These are phyloP conservation scores for Hippophae tibetana DNA, from an alignment of 306 rosid species.

Conservation along the genomic window DNA sequence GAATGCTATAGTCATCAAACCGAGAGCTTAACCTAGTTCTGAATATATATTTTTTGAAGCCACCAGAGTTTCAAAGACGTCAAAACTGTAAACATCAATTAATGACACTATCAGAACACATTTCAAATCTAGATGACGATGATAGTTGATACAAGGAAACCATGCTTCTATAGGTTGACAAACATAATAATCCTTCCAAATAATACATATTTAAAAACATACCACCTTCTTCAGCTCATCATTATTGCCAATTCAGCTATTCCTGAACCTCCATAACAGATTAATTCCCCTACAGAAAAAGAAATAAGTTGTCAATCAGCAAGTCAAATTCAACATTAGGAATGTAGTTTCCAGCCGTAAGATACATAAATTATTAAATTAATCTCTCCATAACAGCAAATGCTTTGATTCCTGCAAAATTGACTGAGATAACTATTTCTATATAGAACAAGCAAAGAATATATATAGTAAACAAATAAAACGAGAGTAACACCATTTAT, in stretches of 20 bases:
- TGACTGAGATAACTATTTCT: constrained; percentile 29
- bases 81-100: too few relatives aligned
- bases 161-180: constrained; percentile 4
- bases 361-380: constrained; percentile 13
- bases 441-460: constrained; percentile 14
- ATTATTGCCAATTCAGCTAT: background rate
- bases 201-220: background rate
- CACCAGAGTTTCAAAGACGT: constrained; percentile 2
- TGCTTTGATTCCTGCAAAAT: constrained; percentile 65
- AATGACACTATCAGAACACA: too few relatives aligned
- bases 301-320: constrained; percentile 8
- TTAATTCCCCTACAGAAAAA: constrained; percentile 20
- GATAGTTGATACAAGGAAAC: too few relatives aligned
- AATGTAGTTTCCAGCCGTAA: constrained; percentile 2
- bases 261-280: constrained; percentile 18
- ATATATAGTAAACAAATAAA: constrained; percentile 15
- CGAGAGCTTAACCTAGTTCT: background rate
- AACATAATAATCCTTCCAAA: background rate
- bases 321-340: constrained; percentile 5
- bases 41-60: background rate
- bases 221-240: constrained; percentile 11
- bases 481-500: constrained; percentile 17
- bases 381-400: constrained; percentile 38
- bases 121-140: too few relatives aligned
- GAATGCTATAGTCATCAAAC: background rate